Conservation (phyloP, 2,329 filamentous ascomycete genomes). For the Penicillium sp. region DNA sequence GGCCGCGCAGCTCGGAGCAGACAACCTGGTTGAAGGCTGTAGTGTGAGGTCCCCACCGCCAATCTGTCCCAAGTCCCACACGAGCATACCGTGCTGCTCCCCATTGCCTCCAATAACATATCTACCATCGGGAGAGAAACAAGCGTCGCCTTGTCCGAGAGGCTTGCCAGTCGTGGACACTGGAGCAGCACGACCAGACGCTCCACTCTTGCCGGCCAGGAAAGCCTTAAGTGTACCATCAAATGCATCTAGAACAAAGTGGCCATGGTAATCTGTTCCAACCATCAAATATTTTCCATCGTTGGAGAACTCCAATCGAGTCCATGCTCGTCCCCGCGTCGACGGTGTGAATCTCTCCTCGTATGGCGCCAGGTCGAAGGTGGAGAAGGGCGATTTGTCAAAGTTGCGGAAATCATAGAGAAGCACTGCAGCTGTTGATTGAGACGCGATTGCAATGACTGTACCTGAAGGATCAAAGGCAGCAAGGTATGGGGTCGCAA, state of each 20-base stretch:
- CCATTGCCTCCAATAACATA: constrained; percentile 80
- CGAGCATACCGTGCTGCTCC: constrained; percentile 66
- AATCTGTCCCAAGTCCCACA: constrained; percentile 75
- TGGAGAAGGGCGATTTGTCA: constrained; percentile 83
- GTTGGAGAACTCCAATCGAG: constrained; percentile 90
- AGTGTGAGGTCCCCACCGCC: constrained; percentile 55
- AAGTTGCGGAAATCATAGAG: constrained; percentile 94
- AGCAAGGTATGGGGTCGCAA: constrained; percentile 76
- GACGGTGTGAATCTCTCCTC: constrained; percentile 55
- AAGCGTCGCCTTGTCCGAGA: constrained; percentile 68
- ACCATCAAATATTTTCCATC: constrained; percentile 85
- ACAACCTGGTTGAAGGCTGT: constrained; percentile 39
- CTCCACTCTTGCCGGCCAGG: constrained; percentile 52
- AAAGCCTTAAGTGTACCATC: constrained; percentile 75
- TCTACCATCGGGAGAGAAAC: constrained; percentile 84
- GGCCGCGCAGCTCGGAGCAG: constrained; percentile 59
- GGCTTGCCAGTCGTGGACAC: constrained; percentile 55
- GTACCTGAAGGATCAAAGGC: constrained; percentile 90
- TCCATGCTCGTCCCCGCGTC: constrained; percentile 63
- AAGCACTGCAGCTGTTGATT: constrained; percentile 72
- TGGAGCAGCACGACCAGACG: constrained; percentile 49
- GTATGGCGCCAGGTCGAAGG: constrained; percentile 68
- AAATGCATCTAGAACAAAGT: constrained; percentile 93
- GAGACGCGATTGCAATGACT: constrained; percentile 85
- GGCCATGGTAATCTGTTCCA: constrained; percentile 77